Evolutionary conservation across 1,284 basidiomycete genomes (phyloP), one percentile per base, ranked within the genome.

Genomic region (Cutaneotrichosporon sp.): DNA sequence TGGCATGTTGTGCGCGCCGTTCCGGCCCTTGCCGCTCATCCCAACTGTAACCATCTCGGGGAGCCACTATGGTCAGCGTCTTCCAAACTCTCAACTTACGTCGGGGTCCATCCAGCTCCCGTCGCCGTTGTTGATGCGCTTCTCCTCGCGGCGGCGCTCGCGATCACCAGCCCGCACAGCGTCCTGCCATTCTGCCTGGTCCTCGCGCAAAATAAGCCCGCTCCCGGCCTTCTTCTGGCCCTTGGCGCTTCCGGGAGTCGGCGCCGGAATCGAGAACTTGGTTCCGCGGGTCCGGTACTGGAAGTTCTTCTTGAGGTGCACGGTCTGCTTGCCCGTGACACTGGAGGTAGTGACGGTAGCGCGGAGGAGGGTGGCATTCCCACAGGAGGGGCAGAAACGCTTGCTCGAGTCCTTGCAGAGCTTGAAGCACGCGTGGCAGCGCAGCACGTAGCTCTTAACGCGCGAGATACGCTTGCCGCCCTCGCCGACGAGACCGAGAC

Each of bases 371-470:
- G 97, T 91, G 0, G 93, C 86, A 73, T 95, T 96, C 49, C 97
- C 97, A 78, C 97, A 99, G 10, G 92, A 91, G 1, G 97, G 96
- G 77, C 97, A 99, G 83, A 99, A 99, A 73, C 93, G 93, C 79
- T 93, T 93, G 21, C 91, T 89, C 38, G 88, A 84, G 79, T 99
- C 95, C 83, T 96, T 97, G 84, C 96, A 99, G 68, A 97, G 88
- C 94, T 98, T 98, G 87, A 95, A 98, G 82, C 97, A 99, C 18
- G 94, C 97, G 82, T 99, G 97, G 81, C 97, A 99, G 64, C 97
- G 84, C 69, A 99, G 82, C 1, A 98, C 92, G 91, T 93, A 99
- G 67, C 89, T 97, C 82, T 96, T 94, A 36, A 99, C 89, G 70
- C 88, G 90, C 69, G 90, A 86, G 67, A 99, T 96, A 71, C 88